These are phyloP conservation scores for Dacryopinax spathularia DNA, from an alignment of 768 basidiomycete species.

Conservation along the genomic window DNA sequence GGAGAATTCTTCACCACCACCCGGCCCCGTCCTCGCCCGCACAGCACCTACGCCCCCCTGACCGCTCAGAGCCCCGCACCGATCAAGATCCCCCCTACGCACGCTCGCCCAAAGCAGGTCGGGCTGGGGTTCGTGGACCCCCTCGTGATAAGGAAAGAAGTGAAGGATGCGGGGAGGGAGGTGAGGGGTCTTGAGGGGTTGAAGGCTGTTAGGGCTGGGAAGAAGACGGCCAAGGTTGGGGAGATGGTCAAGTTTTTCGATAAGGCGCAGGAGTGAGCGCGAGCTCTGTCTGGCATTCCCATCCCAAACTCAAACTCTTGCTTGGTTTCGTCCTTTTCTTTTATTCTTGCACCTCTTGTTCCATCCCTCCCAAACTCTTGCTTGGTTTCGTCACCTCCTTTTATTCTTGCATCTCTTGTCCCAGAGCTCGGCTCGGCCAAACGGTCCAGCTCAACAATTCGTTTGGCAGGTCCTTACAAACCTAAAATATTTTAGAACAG, in stretches of 20 bases:
- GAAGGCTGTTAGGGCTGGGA: background rate
- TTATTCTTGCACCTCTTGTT: background rate
- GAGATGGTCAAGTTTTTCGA: constrained; percentile 1
- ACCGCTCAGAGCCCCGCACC: background rate
- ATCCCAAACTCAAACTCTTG: background rate
- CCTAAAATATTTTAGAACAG: background rate
- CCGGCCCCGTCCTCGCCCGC: background rate
- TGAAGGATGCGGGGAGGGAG: background rate
- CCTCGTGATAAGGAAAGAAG: background rate
- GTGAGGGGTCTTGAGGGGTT: background rate
- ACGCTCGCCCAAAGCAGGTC: constrained; percentile 1
- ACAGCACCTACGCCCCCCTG: background rate
- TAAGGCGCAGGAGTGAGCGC: no score
- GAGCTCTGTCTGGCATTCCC: no score
- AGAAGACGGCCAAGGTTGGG: constrained; percentile 1
- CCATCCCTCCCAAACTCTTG: background rate
- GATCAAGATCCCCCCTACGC: constrained; percentile 1
- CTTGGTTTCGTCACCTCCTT: background rate
- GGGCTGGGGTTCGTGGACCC: background rate
- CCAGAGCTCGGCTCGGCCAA: background rate
- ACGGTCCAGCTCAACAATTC: background rate
- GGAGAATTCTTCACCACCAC: background rate
- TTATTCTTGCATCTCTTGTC: background rate
- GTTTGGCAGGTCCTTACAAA: background rate
- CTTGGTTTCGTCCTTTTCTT: background rate